Evolutionary conservation across 179 eudicot genomes (phyloP).

Genomic region (Beta corolliflora): DNA sequence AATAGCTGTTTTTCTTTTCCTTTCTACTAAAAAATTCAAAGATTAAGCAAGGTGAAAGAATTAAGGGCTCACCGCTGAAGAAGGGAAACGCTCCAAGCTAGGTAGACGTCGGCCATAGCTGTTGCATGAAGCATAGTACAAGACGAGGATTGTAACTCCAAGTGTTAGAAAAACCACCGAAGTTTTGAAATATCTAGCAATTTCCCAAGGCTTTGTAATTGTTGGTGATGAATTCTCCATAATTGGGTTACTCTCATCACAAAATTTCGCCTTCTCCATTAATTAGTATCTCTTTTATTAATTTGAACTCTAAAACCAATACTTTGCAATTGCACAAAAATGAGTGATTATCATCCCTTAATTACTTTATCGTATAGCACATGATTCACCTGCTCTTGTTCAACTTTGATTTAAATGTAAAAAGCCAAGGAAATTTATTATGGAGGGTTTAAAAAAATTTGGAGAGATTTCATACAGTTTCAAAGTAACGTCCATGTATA

Average conservation of each 20-base stretch:
- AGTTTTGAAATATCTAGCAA: constrained; percentile 9
- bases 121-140: constrained; percentile 15
- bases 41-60: not conserved
- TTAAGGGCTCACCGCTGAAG: not conserved
- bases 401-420: not conserved
- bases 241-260: not conserved
- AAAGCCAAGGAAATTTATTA: not conserved
- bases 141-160: constrained; percentile 10
- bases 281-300: not conserved
- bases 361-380: too few species aligned
- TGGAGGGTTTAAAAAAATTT: not conserved
- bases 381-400: not conserved
- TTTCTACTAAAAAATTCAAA: not conserved
- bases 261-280: not conserved
- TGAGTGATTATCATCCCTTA: too few species aligned
- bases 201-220: not conserved
- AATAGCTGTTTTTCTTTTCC: too few species aligned
- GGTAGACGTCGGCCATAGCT: constrained; percentile 9
- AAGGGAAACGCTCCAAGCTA: not conserved
- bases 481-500: not conserved
- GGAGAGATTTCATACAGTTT: not conserved
- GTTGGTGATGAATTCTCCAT: not conserved
- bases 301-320: not conserved
- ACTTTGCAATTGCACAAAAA: too few species aligned
- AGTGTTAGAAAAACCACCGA: not conserved